Evolutionary conservation across 225 moss, liverwort and hornwort genomes (phyloP), one percentile per base, ranked within the genome.

Genomic region (Marchantia paleacea): DNA sequence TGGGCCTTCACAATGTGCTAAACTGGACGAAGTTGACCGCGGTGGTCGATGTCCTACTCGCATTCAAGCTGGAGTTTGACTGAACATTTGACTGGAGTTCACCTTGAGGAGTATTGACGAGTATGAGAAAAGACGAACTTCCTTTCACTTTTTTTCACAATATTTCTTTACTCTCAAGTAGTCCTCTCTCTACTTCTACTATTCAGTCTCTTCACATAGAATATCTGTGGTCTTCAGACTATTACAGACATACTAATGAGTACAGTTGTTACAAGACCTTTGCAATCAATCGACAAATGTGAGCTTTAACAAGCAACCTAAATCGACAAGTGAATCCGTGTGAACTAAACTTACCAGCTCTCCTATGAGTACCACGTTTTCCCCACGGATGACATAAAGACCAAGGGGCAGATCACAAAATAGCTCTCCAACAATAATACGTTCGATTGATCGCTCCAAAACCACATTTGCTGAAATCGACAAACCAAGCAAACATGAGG

Each of bases 281-380:
- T 28, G 7, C 8, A 28, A 48, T 31, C 39, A 69, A 29, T 31
- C 30, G 11, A 31, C 31, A 31, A 31, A 15, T 70, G 39, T 28
- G 19, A 6, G 28, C 18, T 52, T 49, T 20, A 49, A 10, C 2
- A 29, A 69, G 28, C n/a, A 52, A 14, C 15, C 14, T 5, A 16
- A 31, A 39, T 22, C 4, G 22, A 20, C n/a, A 72, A 22, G 8
- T 11, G 24, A 52, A 29, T 25, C n/a, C 54, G 74, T 22, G 55
- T 26, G 8, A 55, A 52, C 15, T 28, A 52, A 28, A 61, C 90
- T 85, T 90, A 96, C 95, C 96, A 96, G 86, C 88, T 96, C 94
- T 52, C 96, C 96, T 80, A 96, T 96, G 62, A 96, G 90, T 75
- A 96, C 96, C 57, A 96, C 96, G 86, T 96, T 96, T 82, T 96